Evolutionary conservation across 257 asterid species (phyloP).

Genomic region (Verbena officinalis): DNA sequence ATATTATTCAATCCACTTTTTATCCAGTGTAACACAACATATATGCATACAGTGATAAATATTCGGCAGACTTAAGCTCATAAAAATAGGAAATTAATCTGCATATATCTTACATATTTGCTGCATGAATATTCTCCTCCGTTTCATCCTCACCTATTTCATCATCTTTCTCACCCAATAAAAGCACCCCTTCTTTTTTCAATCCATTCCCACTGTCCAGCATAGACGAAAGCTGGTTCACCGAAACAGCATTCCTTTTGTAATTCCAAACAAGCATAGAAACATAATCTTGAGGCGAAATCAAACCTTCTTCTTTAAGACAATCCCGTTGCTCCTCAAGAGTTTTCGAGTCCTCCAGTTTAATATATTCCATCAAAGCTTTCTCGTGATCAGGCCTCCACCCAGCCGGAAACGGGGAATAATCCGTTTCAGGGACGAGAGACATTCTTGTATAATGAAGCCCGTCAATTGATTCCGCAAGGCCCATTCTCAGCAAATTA

Average conservation of each 20-base stretch:
- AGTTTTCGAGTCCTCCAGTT: slow-evolving; percentile 64
- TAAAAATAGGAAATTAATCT: slow-evolving; percentile 14
- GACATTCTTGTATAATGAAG: slow-evolving; percentile 93
- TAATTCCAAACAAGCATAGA: slow-evolving; percentile 98
- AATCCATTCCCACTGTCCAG: slow-evolving; percentile 34
- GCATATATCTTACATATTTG: slow-evolving; percentile 47
- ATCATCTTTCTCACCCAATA: slow-evolving; percentile 50
- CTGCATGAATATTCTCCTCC: slow-evolving; percentile 51
- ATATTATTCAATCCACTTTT: slow-evolving; percentile 15
- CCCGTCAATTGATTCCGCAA: slow-evolving; percentile 92
- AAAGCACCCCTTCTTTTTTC: slow-evolving; percentile 41
- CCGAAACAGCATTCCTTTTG: slow-evolving; percentile 67
- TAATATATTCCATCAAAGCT: slow-evolving; percentile 81
- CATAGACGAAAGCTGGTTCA: slow-evolving; percentile 49
- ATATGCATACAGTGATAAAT: slow-evolving; percentile 2
- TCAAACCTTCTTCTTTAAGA: slow-evolving; percentile 78
- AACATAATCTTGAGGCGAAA: slow-evolving; percentile 92
- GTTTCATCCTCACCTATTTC: slow-evolving; percentile 51
- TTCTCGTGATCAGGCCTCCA: slow-evolving; percentile 98
- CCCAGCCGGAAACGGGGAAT: slow-evolving; percentile 75
- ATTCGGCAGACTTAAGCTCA: slow-evolving; percentile 3
- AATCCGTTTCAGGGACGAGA: slow-evolving; percentile 94
- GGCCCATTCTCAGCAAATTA: slow-evolving; percentile 91
- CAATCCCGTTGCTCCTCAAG: slow-evolving; percentile 72
- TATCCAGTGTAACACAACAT: neutral